Evolutionary conservation across 495 filamentous ascomycete species (phyloP).

Genomic region (Cenococcum geophilum): DNA sequence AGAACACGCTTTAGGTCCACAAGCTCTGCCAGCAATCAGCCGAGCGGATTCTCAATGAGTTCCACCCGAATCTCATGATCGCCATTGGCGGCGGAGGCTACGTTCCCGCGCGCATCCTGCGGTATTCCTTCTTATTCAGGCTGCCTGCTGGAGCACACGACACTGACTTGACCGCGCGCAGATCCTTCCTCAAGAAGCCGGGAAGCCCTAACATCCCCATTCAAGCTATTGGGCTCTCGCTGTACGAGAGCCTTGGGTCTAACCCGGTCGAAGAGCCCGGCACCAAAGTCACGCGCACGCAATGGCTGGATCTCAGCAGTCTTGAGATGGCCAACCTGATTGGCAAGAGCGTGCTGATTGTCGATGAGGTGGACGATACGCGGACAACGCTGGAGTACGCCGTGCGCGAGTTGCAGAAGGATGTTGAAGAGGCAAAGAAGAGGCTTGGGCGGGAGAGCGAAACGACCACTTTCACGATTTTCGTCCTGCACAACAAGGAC

Average conservation of each 20-base stretch:
- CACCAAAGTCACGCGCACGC: constrained; percentile 92
- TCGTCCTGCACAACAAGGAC: constrained; percentile 95
- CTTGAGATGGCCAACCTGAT: constrained; percentile 88
- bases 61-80: constrained; percentile 93
- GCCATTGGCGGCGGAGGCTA: constrained; percentile 98
- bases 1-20: constrained; percentile 61
- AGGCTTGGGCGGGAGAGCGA: constrained; percentile 56
- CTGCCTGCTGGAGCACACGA: neutral
- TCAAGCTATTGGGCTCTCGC: constrained; percentile 94
- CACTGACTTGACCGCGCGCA: constrained; percentile 21
- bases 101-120: constrained; percentile 92
- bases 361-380: constrained; percentile 98
- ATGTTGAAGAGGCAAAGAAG: constrained; percentile 76
- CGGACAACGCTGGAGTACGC: constrained; percentile 96
- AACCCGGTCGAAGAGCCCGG: constrained; percentile 65
- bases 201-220: constrained; percentile 94
- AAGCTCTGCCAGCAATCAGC: constrained; percentile 88
- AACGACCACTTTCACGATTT: constrained; percentile 84
- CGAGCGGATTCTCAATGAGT: constrained; percentile 68
- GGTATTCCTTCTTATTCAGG: constrained; percentile 41
- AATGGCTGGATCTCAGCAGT: constrained; percentile 91
- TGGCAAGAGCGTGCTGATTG: constrained; percentile 95
- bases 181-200: constrained; percentile 88
- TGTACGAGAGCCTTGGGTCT: constrained; percentile 75
- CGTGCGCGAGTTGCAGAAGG: constrained; percentile 90